These are phyloP conservation scores for Neostapfia colusana DNA, from an alignment of 176 grass and related monocot species.

Conservation along the genomic window DNA sequence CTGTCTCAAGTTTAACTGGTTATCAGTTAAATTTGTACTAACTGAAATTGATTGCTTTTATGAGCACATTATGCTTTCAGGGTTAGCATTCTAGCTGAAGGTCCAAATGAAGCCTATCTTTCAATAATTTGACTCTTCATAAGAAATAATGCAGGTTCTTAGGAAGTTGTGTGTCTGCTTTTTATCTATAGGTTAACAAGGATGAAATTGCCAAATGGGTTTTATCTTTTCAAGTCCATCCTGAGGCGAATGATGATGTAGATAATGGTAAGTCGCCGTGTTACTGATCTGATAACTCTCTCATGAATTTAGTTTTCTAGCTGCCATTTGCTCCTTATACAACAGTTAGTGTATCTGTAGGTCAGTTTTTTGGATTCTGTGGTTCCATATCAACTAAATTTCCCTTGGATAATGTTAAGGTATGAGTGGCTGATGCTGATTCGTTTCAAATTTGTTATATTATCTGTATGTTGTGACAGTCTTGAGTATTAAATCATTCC, in stretches of 20 bases:
- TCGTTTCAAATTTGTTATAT: constrained; percentile 12
- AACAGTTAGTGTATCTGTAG: constrained; percentile 36
- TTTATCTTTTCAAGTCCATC: constrained; percentile 83
- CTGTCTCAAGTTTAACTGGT: constrained; percentile 16
- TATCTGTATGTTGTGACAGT: constrained; percentile 24
- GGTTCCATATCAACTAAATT: constrained; percentile 81
- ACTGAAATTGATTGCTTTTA: constrained; percentile 9
- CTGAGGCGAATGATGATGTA: constrained; percentile 29
- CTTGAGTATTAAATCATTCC: background rate
- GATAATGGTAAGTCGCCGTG: constrained; percentile 46
- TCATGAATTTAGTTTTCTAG: background rate
- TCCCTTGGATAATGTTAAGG: constrained; percentile 34
- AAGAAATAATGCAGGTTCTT: constrained; percentile 1
- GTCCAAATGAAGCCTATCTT: background rate
- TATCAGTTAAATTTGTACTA: background rate
- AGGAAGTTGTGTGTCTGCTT: constrained; percentile 9
- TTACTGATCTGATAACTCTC: background rate
- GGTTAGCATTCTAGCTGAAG: background rate
- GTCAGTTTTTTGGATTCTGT: constrained; percentile 83
- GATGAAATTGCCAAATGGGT: constrained; percentile 74
- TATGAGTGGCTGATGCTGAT: constrained; percentile 16
- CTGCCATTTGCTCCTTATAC: constrained; percentile 5
- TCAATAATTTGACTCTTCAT: background rate
- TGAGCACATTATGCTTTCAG: background rate
- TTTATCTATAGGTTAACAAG: constrained; percentile 63